Base-by-base conservation (phyloP, 768 basidiomycete genomes). In the Neoboletus brunneissimus region DNA sequence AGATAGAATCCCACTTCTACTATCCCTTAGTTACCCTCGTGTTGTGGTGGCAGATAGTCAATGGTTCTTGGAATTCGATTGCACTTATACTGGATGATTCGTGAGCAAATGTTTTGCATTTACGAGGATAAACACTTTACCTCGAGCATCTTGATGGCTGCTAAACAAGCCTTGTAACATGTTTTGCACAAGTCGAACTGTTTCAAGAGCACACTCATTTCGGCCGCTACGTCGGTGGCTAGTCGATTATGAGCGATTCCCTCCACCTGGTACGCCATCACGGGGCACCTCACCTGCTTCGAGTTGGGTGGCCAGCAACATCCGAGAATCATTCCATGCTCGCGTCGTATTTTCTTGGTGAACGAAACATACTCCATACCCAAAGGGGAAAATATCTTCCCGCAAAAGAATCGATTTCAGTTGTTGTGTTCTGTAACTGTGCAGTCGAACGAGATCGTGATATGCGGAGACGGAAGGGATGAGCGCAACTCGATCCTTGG, bases 351-450 rank as follows among this genome's bases (percentile, higher is more conserved):
- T 65, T 27, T 75, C 73, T 47, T 69, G 70, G 68, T 89, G 87
- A 40, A 69, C 66, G n/a, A 72, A 42, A 67, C 88, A 90, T 56
- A 72, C 70, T 4, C 88, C 86, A 55, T 89, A 89, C 22, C 86
- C 85, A 68, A 86, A 83, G 20, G 88, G 88, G 64, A 89, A 90
- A 44, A 89, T 76, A 34, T 84, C 81, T 64, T 88, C 86, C 22
- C 72, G 75, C 38, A 83, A 65, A 18, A 88, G 65, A 7, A 84
- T 70, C 27, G 77, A 75, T 45, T 79, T 78, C 47, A 89, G 67
- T 25, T 75, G 73, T 64, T 79, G 76, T 34, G 83, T 76, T 49
- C 88, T 81, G 55, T 78, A 70, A 51, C 77, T 76, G 58, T 89
- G 88, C 54, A 90, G 71, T 29, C 75, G 77, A 44, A 83, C 75